Evolutionary conservation across 2,329 filamentous ascomycete species (phyloP), one percentile per base, ranked within the genome.

Genomic region (Penicillium sp.): DNA sequence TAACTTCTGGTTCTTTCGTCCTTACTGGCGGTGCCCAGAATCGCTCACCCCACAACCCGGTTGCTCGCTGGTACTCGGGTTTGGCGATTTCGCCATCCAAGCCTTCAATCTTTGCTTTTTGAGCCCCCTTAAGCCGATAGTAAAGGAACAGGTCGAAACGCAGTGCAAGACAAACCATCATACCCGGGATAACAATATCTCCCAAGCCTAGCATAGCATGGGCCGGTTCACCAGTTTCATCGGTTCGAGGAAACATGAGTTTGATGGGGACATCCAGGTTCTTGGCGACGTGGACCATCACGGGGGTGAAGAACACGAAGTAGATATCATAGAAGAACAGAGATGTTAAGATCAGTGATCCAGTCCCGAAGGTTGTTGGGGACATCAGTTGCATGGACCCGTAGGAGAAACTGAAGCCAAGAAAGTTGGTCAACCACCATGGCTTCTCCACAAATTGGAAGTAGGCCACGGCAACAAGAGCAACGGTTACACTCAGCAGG

Each of bases 291-390:
- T 79, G 81, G 9, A 83, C 80, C 75, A 83, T 83, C 57, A 82
- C 69, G 0, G 81, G 81, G 0, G 81, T 81, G 62, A 78, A 83
- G 63, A 82, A 83, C 22, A 82, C 81, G 60, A 83, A 82, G 73
- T 95, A 87, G 49, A 99, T 93, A 71, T 99, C 93, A 70, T 99
- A 99, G 69, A 96, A 86, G 78, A 98, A 98, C 1, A 98, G 80
- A 0, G 89, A 90, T 10, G 81, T 78, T 1, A 98, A 80, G 10
- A 98, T 87, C 44, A 93, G 74, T 7, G 88, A 89, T 0, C 91
- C 91, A 0, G 90, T 96, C 54, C 84, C 78, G 70, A 97, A 96
- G 0, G 91, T 93, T 0, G 92, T 96, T 0, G 93, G 92, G 1
- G 92, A 96, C 79, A 98, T 86, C 52, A 96, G 78, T 66, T 93